Conservation (phyloP, 1,139 yeast species). For the Protomyces inouyei region DNA sequence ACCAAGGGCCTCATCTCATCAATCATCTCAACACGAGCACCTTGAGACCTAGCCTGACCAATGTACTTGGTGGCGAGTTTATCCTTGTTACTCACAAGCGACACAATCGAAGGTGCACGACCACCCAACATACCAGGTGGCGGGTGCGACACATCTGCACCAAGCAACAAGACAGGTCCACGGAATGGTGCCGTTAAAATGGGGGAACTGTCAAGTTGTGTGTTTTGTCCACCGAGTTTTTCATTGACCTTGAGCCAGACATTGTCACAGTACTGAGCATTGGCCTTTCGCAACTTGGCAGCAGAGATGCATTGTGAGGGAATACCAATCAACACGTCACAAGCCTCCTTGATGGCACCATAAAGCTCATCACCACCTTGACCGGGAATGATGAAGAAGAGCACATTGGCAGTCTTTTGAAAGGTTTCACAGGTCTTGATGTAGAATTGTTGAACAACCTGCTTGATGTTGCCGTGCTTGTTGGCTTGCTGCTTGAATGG, state of each 20-base stretch:
- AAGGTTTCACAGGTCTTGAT: conserved; percentile 27
- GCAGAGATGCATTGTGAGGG: conserved; percentile 30
- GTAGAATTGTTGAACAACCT: conserved; percentile 24
- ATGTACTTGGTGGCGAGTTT: conserved; percentile 36
- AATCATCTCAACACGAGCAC: conserved; percentile 36
- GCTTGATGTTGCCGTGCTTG: conserved; percentile 16
- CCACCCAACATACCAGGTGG: conserved; percentile 34
- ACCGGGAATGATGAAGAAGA: conserved; percentile 28
- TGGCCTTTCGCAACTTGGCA: conserved; percentile 25
- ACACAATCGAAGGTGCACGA: conserved; percentile 36
- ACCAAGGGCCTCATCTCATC: conserved; percentile 36
- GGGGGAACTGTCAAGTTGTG: neutral
- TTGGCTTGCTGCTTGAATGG: conserved; percentile 20
- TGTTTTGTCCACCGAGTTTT: conserved; percentile 34
- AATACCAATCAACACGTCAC: conserved; percentile 29
- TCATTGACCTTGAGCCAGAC: conserved; percentile 35
- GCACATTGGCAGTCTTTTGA: conserved; percentile 28
- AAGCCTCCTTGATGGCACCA: conserved; percentile 27
- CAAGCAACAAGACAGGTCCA: conserved; percentile 34
- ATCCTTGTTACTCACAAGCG: conserved; percentile 38
- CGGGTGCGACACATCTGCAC: conserved; percentile 40
- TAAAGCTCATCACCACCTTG: conserved; percentile 28
- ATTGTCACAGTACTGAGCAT: conserved; percentile 31
- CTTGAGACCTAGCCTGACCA: conserved; percentile 37
- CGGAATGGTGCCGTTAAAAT: conserved; percentile 27